Percentiles rank a stretch among this genome's conserved stretches.
Evolutionary conservation across 2,329 filamentous ascomycete species (phyloP).

Genomic region (Cladosporium sp.): DNA sequence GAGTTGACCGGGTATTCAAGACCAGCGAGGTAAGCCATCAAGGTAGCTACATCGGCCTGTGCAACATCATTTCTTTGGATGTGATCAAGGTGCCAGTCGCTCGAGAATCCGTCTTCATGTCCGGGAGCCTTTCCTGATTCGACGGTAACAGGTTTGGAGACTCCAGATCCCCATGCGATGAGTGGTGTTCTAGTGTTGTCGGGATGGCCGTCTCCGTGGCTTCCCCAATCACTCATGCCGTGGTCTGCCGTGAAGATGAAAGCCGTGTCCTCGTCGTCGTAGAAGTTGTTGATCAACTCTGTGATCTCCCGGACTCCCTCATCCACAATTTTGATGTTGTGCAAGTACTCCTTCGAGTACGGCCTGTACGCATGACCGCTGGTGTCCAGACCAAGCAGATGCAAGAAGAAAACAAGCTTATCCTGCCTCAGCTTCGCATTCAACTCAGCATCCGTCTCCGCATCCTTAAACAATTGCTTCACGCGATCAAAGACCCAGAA

Average conservation of each 20-base stretch:
- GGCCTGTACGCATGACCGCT: slow-evolving; percentile 83
- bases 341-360: slow-evolving; percentile 91
- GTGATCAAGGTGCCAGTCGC: slow-evolving; percentile 81
- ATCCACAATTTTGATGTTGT: slow-evolving; percentile 94
- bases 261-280: slow-evolving; percentile 77
- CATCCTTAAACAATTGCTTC: slow-evolving; percentile 79
- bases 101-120: slow-evolving; percentile 84
- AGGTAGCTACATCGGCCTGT: slow-evolving; percentile 89
- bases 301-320: slow-evolving; percentile 83
- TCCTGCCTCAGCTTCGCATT: slow-evolving; percentile 74
- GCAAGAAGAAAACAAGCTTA: slow-evolving; percentile 91
- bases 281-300: slow-evolving; percentile 81
- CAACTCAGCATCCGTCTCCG: slow-evolving; percentile 74
- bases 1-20: slow-evolving; percentile 93
- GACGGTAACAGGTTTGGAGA: slow-evolving; percentile 69
- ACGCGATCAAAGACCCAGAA: slow-evolving; percentile 96
- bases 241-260: slow-evolving; percentile 98
- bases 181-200: slow-evolving; percentile 95
- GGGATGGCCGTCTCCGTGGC: slow-evolving; percentile 94
- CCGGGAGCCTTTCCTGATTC: slow-evolving; percentile 66
- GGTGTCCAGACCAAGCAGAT: slow-evolving; percentile 89
- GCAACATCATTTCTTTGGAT: slow-evolving; percentile 86
- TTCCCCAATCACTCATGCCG: slow-evolving; percentile 99
- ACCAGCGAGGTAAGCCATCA: slow-evolving; percentile 92
- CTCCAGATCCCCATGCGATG: slow-evolving; percentile 89